Evolutionary conservation across 345 rosid species (phyloP).

Genomic region (Anastatica hierochuntica): DNA sequence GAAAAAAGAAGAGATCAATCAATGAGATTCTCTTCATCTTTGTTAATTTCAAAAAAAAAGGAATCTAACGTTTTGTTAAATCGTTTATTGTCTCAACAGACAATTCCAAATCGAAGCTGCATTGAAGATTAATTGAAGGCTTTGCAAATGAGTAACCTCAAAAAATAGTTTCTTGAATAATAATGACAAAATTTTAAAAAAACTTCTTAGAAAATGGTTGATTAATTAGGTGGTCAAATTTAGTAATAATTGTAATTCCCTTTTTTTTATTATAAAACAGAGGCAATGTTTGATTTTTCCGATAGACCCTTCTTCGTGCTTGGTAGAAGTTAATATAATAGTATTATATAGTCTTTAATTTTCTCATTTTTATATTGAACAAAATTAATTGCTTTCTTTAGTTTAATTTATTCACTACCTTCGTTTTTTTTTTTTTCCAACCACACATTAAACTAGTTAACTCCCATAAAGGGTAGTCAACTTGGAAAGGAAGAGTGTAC

Average conservation of each 20-base stretch:
- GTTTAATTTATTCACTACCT: not conserved
- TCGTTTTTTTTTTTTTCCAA: no score
- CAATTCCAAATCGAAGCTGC: constrained; percentile 70
- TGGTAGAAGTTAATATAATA: constrained; percentile 62
- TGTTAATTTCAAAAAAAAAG: not conserved
- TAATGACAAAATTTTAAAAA: no score
- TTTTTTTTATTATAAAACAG: constrained; percentile 30
- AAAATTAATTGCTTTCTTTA: not conserved
- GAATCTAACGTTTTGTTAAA: not conserved
- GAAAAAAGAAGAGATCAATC: no score
- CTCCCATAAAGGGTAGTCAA: no score
- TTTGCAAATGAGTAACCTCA: constrained; percentile 53
- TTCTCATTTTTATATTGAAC: not conserved
- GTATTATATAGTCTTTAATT: not conserved
- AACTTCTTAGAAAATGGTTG: no score
- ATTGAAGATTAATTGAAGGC: constrained; percentile 91
- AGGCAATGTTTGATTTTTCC: constrained; percentile 83
- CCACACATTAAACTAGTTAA: no score
- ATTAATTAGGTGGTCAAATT: not conserved
- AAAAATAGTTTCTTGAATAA: no score
- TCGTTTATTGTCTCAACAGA: constrained; percentile 32
- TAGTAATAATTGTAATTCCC: not conserved
- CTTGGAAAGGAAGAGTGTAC: no score
- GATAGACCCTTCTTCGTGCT: constrained; percentile 63
- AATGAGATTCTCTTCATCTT: not conserved